phyloP scores from a whole-genome alignment of 2,329 filamentous ascomycete genomes.

The Ceratocystis destructans region DNA sequence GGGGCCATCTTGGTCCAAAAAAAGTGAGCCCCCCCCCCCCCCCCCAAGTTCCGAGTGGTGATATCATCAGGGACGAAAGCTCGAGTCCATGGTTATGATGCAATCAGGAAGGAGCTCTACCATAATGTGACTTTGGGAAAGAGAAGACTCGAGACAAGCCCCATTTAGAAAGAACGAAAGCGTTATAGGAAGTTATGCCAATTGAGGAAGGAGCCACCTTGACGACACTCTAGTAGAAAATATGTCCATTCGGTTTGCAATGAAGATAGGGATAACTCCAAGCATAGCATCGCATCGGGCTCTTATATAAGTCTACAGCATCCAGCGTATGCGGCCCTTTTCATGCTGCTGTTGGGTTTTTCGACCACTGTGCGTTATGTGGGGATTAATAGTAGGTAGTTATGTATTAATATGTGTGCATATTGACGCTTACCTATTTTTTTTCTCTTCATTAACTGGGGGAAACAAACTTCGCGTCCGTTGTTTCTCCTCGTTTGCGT shows the following conservation, averaged over 20 bases:
- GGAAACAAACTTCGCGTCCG: too few species aligned
- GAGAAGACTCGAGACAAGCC: too few species aligned
- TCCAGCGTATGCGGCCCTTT: not conserved
- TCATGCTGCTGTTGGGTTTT: not conserved
- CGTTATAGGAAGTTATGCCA: not conserved
- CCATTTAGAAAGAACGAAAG: not conserved
- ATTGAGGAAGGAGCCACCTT: not conserved
- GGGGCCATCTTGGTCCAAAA: too few species aligned
- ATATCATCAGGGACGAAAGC: too few species aligned
- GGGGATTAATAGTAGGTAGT: not conserved
- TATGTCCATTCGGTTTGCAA: too few species aligned
- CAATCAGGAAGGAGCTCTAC: too few species aligned
- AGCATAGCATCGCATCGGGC: not conserved
- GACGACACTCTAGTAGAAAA: not conserved
- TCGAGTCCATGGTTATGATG: too few species aligned
- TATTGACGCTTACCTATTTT: not conserved
- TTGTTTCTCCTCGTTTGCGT: too few species aligned
- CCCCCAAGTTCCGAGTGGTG: too few species aligned
- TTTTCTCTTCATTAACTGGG: not conserved
- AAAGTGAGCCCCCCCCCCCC: too few species aligned
- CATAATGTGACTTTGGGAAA: not conserved
- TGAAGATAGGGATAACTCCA: not conserved
- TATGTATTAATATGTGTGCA: not conserved
- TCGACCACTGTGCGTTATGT: not conserved
- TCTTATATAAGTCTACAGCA: not conserved